Conservation (phyloP, 352 stramenopile genomes). For the Globisporangium alternatum region DNA sequence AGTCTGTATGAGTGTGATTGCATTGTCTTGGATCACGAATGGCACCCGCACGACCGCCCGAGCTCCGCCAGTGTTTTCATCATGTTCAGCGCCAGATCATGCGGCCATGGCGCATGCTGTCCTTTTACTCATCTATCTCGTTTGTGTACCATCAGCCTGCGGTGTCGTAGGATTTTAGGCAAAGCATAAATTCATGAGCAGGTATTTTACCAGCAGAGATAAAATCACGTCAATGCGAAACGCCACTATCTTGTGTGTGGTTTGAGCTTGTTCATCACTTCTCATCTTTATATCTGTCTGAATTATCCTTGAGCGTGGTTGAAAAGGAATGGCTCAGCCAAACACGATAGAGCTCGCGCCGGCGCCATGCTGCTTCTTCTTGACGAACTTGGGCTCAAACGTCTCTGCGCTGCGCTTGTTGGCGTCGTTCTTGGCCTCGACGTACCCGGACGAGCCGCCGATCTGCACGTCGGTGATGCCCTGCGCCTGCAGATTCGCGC, state of each 20-base stretch:
- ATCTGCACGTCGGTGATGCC: slow-evolving; percentile 25
- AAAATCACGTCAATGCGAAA: not conserved
- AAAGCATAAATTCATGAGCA: not conserved
- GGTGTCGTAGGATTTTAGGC: not conserved
- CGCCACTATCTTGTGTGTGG: not conserved
- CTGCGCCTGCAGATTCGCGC: slow-evolving; percentile 43
- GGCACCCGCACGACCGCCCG: not conserved
- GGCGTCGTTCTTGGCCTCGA: slow-evolving; percentile 24
- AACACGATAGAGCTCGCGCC: slow-evolving; percentile 83
- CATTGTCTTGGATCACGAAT: not conserved
- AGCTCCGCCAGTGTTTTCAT: not conserved
- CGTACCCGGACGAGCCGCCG: slow-evolving; percentile 10
- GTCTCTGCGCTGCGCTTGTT: slow-evolving; percentile 22
- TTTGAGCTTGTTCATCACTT: not conserved
- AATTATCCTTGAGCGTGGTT: not conserved
- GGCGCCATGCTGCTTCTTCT: slow-evolving; percentile 79
- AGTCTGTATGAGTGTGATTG: not conserved
- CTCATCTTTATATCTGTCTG: not conserved
- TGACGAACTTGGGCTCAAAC: slow-evolving; percentile 54
- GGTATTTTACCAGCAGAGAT: not conserved
- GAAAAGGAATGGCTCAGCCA: slow-evolving; percentile 30
- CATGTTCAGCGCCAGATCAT: no score
- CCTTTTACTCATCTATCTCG: not conserved
- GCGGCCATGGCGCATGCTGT: not conserved
- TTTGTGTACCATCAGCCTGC: not conserved